phyloP scores from a whole-genome alignment of 2,329 filamentous ascomycete genomes.

The Pseudogymnoascus pannorum region DNA sequence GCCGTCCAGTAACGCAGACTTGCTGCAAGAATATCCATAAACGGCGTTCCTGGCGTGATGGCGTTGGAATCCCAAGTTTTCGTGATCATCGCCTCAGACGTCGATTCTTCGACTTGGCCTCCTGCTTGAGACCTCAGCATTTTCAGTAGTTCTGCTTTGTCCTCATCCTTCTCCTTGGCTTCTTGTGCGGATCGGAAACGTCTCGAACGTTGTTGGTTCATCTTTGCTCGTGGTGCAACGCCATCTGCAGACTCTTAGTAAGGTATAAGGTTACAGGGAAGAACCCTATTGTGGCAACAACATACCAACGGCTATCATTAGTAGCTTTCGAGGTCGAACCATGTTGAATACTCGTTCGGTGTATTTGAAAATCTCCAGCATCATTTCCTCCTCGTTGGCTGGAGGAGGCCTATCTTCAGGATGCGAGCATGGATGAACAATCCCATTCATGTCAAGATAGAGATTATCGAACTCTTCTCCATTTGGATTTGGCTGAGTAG shows the following conservation, averaged over 20 bases:
- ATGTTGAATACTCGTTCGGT: conserved; percentile 99
- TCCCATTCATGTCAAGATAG: conserved; percentile 99
- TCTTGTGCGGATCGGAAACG: conserved; percentile 93
- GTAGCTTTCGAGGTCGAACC: conserved; percentile 88
- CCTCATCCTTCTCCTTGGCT: conserved; percentile 85
- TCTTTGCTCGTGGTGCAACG: conserved; percentile 94
- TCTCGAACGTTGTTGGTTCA: conserved; percentile 97
- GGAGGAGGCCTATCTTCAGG: conserved; percentile 89
- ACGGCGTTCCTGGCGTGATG: conserved; percentile 94
- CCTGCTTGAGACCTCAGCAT: conserved; percentile 73
- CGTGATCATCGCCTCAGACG: conserved; percentile 57
- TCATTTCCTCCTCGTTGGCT: conserved; percentile 97
- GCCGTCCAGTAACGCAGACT: conserved; percentile 94
- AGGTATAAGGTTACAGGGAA: not conserved
- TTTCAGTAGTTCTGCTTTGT: conserved; percentile 82
- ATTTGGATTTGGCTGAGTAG: conserved; percentile 82
- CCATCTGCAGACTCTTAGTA: conserved; percentile 54
- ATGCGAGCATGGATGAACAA: conserved; percentile 97
- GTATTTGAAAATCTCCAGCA: conserved; percentile 96
- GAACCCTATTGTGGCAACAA: conserved; percentile 16
- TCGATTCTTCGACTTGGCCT: conserved; percentile 54
- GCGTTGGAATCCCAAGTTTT: conserved; percentile 86
- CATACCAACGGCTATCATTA: conserved; percentile 94
- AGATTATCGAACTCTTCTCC: conserved; percentile 97
- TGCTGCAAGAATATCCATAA: conserved; percentile 91